phyloP scores from a whole-genome alignment of 73 alveolate genomes.

The Urostyla sp. region DNA sequence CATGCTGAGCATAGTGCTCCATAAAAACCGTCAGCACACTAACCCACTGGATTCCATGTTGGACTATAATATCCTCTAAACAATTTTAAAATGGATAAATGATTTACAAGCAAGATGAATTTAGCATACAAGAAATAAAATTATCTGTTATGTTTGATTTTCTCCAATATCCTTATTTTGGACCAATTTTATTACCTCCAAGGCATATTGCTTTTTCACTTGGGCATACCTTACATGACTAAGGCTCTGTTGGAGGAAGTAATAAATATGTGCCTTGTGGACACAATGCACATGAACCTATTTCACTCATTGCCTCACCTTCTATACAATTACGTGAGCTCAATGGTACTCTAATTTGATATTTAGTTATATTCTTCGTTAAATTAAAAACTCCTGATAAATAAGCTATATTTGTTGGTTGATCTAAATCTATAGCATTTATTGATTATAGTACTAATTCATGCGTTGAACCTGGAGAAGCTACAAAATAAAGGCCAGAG shows the following conservation, averaged over 20 bases:
- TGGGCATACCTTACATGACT: slow-evolving; percentile 64
- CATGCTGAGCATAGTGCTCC: slow-evolving; percentile 80
- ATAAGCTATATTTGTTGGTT: slow-evolving; percentile 19
- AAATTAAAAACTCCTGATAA: slow-evolving; percentile 1
- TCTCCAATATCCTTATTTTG: slow-evolving; percentile 79
- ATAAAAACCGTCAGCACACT: slow-evolving; percentile 72
- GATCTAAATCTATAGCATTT: slow-evolving; percentile 35
- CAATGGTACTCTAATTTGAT: slow-evolving; percentile 39
- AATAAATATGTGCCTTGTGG: slow-evolving; percentile 69
- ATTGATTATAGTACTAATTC: neutral
- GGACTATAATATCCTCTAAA: no score
- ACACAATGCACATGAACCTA: slow-evolving; percentile 74
- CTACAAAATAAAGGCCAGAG: slow-evolving; percentile 60
- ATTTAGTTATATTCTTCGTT: neutral
- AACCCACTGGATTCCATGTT: slow-evolving; percentile 65
- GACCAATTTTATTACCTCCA: slow-evolving; percentile 74
- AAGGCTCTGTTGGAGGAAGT: slow-evolving; percentile 56
- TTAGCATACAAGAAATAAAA: slow-evolving; percentile 57
- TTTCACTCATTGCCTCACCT: slow-evolving; percentile 75
- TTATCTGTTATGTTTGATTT: slow-evolving; percentile 65
- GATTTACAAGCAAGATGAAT: slow-evolving; percentile 70
- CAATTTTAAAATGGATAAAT: no score
- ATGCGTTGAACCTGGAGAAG: slow-evolving; percentile 62
- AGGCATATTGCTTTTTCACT: slow-evolving; percentile 60
- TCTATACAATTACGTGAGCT: slow-evolving; percentile 63